A percentile compares a stretch with the other conserved stretches of the same genome.
Evolutionary conservation across 768 basidiomycete genomes (phyloP).

Genomic region (Suillus bovinus): DNA sequence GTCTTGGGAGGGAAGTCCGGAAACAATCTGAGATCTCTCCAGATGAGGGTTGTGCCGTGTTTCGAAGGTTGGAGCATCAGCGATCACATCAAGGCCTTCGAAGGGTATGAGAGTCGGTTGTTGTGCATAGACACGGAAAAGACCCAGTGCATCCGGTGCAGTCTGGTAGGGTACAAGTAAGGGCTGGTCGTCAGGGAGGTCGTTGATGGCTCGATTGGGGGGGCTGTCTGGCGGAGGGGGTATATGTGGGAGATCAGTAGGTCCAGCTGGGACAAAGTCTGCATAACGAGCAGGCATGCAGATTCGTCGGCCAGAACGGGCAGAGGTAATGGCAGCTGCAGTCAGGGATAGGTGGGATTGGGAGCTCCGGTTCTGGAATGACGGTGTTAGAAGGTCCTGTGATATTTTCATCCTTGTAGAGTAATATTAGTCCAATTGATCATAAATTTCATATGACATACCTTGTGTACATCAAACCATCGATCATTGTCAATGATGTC

Average conservation of each 20-base stretch:
- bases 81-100: background rate
- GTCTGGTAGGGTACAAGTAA: background rate
- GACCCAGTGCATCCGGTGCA: background rate
- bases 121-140: constrained; percentile 5
- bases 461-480: background rate
- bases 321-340: background rate
- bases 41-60: background rate
- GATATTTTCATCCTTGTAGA: background rate
- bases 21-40: background rate
- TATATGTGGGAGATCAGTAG: background rate
- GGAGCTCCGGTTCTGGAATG: no score
- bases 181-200: background rate
- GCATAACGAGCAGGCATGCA: background rate
- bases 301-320: background rate
- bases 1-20: background rate
- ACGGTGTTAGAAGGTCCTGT: no score
- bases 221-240: background rate
- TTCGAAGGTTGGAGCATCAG: constrained; percentile 7
- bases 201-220: background rate
- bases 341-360: background rate
- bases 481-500: background rate
- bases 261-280: constrained; percentile 7
- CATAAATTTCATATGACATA: background rate
- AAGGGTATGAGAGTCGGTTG: background rate
- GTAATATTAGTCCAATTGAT: background rate